Conservation (phyloP, 2,329 filamentous ascomycete genomes). For the Neocatenulostroma microsporum region DNA sequence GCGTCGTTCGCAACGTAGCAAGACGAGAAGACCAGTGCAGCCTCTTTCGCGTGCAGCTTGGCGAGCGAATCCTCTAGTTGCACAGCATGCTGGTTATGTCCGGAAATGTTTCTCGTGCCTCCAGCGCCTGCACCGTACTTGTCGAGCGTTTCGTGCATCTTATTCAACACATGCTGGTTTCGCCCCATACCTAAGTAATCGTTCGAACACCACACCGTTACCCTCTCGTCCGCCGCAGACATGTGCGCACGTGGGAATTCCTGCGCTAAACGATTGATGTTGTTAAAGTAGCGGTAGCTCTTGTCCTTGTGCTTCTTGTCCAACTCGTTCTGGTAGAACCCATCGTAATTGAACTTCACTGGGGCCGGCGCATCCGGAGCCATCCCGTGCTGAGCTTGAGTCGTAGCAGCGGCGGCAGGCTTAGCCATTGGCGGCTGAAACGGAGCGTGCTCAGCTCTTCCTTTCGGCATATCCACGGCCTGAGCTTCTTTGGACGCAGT, state of each 20-base stretch:
- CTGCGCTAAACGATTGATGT: slow-evolving; percentile 96
- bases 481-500: slow-evolving; percentile 69
- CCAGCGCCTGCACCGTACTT: slow-evolving; percentile 92
- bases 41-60: slow-evolving; percentile 83
- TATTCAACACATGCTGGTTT: slow-evolving; percentile 75
- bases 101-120: slow-evolving; percentile 94
- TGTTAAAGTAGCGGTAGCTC: slow-evolving; percentile 99
- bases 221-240: slow-evolving; percentile 69
- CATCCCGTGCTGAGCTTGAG: slow-evolving; percentile 28
- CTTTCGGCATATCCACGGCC: slow-evolving; percentile 53
- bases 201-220: slow-evolving; percentile 98
- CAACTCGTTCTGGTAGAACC: slow-evolving; percentile 77
- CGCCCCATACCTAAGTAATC: slow-evolving; percentile 98
- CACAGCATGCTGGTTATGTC: slow-evolving; percentile 92
- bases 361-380: slow-evolving; percentile 43
- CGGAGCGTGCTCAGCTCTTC: slow-evolving; percentile 18
- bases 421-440: slow-evolving; percentile 13
- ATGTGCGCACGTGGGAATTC: slow-evolving; percentile 95
- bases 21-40: slow-evolving; percentile 88
- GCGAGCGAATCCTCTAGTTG: slow-evolving; percentile 73
- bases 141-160: slow-evolving; percentile 92
- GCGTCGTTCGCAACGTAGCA: slow-evolving; percentile 99
- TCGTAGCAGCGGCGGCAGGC: slow-evolving; percentile 15
- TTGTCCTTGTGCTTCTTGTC: slow-evolving; percentile 99
- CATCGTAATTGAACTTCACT: slow-evolving; percentile 78